A percentile compares a stretch with the other conserved stretches of the same genome.
These are phyloP conservation scores for Gentiana straminea DNA, from an alignment of 257 asterid species.

Conservation along the genomic window DNA sequence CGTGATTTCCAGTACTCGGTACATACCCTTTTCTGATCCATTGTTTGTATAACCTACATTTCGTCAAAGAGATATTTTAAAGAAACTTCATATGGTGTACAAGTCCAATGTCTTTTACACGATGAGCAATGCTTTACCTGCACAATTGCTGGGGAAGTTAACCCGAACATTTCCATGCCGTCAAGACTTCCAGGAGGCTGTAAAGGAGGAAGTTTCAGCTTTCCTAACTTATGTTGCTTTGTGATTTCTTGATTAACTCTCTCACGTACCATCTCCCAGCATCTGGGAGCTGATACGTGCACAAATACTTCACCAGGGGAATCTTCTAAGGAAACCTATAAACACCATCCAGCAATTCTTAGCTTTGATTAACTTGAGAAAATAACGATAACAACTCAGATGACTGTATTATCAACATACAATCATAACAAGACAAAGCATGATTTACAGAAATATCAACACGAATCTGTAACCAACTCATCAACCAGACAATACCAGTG, in stretches of 20 bases:
- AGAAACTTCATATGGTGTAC: too few relatives aligned
- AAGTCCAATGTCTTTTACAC: too few relatives aligned
- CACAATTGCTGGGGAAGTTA: slow-evolving; percentile 74
- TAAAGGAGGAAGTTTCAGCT: slow-evolving; percentile 65
- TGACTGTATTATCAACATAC: too few relatives aligned
- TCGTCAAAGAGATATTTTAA: background rate
- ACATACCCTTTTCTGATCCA: slow-evolving; percentile 60
- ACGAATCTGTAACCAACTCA: too few relatives aligned
- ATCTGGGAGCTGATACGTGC: slow-evolving; percentile 62
- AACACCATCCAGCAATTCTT: slow-evolving; percentile 5
- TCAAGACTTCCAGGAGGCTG: slow-evolving; percentile 98
- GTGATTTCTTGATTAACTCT: slow-evolving; percentile 79
- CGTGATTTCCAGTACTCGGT: slow-evolving; percentile 77
- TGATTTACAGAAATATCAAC: too few relatives aligned
- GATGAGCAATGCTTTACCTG: slow-evolving; percentile 35
- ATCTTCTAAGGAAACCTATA: slow-evolving; percentile 73
- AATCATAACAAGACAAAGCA: too few relatives aligned
- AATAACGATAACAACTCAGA: background rate
- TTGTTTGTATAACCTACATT: slow-evolving; percentile 69
- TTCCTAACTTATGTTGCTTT: slow-evolving; percentile 78
- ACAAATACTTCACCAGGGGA: slow-evolving; percentile 65
- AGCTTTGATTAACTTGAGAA: background rate
- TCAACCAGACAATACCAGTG: too few relatives aligned
- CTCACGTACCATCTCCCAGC: slow-evolving; percentile 96
- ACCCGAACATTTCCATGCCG: slow-evolving; percentile 97